Evolutionary conservation across 805 yeast species (phyloP).

Genomic region (Candida odintsovae): DNA sequence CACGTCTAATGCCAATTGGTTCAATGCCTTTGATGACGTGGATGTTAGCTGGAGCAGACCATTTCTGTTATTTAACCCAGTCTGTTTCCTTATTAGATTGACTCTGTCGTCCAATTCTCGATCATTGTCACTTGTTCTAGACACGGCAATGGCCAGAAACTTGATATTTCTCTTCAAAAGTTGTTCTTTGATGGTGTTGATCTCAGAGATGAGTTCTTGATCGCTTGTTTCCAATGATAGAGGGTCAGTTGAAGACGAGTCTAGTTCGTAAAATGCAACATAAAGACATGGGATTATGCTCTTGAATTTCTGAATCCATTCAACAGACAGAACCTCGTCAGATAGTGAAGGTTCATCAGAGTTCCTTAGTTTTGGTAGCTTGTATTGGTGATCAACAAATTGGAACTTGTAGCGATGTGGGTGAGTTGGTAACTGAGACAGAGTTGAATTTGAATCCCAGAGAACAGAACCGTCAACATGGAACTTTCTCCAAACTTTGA

Average conservation of each 20-base stretch:
- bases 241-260: slow-evolving; percentile 19
- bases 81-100: slow-evolving; percentile 31
- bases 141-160: slow-evolving; percentile 31
- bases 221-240: slow-evolving; percentile 26
- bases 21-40: slow-evolving; percentile 32
- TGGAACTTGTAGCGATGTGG: slow-evolving; percentile 26
- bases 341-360: slow-evolving; percentile 25
- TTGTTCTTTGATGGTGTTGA: slow-evolving; percentile 27
- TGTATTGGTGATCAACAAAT: slow-evolving; percentile 24
- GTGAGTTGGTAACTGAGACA: slow-evolving; percentile 15
- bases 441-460: slow-evolving; percentile 23
- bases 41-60: slow-evolving; percentile 39
- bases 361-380: slow-evolving; percentile 17
- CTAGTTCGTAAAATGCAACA: slow-evolving; percentile 35
- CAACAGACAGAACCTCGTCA: slow-evolving; percentile 31
- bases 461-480: slow-evolving; percentile 21
- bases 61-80: slow-evolving; percentile 39
- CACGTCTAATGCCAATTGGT: slow-evolving; percentile 32
- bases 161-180: slow-evolving; percentile 26
- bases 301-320: slow-evolving; percentile 52
- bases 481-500: slow-evolving; percentile 26
- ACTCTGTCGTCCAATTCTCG: slow-evolving; percentile 29
- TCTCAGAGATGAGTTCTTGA: slow-evolving; percentile 31
- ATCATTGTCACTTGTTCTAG: slow-evolving; percentile 22
- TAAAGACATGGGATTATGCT: slow-evolving; percentile 42